Percentiles rank a stretch among this genome's conserved stretches.
Conservation (phyloP, 306 rosid species). For the Acacia acuminata region DNA sequence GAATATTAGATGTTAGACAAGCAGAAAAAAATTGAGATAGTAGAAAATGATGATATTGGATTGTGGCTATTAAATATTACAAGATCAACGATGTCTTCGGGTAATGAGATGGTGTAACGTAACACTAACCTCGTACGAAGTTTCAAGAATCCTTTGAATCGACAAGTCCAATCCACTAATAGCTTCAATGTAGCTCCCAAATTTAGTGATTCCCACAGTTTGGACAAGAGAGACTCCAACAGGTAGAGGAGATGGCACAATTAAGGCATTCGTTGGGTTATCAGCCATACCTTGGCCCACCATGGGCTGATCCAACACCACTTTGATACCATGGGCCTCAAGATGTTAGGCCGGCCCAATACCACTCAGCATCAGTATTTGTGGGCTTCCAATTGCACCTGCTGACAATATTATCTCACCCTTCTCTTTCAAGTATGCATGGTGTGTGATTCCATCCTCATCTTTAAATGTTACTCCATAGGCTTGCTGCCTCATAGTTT, state of each 20-base stretch:
- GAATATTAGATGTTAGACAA: too few species aligned
- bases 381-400: conserved; percentile 83
- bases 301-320: conserved; percentile 58
- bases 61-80: too few species aligned
- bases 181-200: background rate
- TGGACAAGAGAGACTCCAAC: conserved; percentile 64
- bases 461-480: conserved; percentile 33
- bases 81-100: too few species aligned
- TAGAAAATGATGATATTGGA: too few species aligned
- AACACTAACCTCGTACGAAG: background rate
- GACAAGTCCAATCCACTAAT: conserved; percentile 28
- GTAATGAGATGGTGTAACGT: too few species aligned
- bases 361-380: conserved; percentile 68
- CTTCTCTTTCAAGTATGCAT: conserved; percentile 39
- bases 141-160: background rate
- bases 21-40: too few species aligned
- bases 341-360: conserved; percentile 70
- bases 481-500: too few species aligned
- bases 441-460: conserved; percentile 48
- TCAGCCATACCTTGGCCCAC: conserved; percentile 43
- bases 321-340: conserved; percentile 48
- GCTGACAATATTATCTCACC: conserved; percentile 51
- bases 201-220: conserved; percentile 62
- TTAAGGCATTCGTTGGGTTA: conserved; percentile 40
- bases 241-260: conserved; percentile 72